Evolutionary conservation across 495 filamentous ascomycete species (phyloP), one percentile per base, ranked within the genome.

Genomic region (Penicillium lagena): DNA sequence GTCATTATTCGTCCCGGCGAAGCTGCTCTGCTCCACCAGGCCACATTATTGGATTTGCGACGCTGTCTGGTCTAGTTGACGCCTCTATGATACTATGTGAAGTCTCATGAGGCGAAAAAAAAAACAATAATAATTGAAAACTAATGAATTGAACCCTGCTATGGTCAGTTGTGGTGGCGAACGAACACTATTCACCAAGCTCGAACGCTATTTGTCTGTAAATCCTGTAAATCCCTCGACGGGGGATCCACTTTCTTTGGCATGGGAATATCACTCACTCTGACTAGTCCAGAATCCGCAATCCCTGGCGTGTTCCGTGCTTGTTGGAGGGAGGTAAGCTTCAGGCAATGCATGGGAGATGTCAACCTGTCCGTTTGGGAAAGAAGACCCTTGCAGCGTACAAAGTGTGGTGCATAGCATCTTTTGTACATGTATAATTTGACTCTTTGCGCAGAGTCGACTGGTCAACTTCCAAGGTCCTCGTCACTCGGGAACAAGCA

Each of bases 401-500:
- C 13, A 13, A 1, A n/a, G 41, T 41, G 33, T 39, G 41, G 12
- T 43, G 45, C 39, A 48, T 42, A 22, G 22, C 22, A 4, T 22
- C 22, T 22, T 17, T 22, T 22, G 22, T 22, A 22, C 22, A 22
- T 22, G 22, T 22, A 22, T 22, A 22, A 22, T 22, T 22, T 22
- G 22, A 22, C 22, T 22, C 2, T 6, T 22, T 6, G 2, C 4
- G 41, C 11, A 47, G 44, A 12, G 40, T 48, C 10, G 39, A 48
- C 29, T 22, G 34, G 34, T 48, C 45, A 34, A 28, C 14, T 38
- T 15, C 30, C 33, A 17, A 34, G 33, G 27, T 33, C 35, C 51
- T 39, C 37, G 28, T 41, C 42, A 39, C 17, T 43, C 56, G 47
- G 49, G 44, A 46, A 44, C 39, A 30, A 35, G 35, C 53, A 49